Base-by-base conservation (phyloP, 225 moss, liverwort and hornwort species). In the Anthoceros angustus region DNA sequence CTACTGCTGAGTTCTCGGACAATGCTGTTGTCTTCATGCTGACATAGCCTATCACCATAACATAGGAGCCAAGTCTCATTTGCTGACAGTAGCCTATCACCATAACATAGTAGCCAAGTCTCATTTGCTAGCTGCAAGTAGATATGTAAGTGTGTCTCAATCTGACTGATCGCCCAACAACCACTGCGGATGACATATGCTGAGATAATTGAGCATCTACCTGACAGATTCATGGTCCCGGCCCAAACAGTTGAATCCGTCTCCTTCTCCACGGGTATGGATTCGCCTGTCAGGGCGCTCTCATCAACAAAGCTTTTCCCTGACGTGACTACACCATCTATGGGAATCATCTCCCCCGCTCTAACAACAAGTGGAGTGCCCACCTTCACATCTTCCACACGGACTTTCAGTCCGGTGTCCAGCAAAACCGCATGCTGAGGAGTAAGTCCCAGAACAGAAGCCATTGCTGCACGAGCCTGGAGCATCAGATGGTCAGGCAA, bases 281-380 rank as follows among this genome's bases (percentile, higher is more conserved):
- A 74, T 78, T 80, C 80, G n/a, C 80, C 74, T 6, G 80, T 80
- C 72, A 84, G 73, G 68, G 78, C 80, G 66, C 80, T 84, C 72
- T 84, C 66, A 15, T 84, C 76, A 14, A 84, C 69, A 62, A 25
- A 69, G 62, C 80, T 77, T 72, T 76, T 84, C 39, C 72, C 78
- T 0, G 69, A 70, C 39, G 62, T 69, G 10, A 84, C 72, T 11
- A 9, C 72, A 0, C 83, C 83, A 66, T 84, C 80, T 10, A 80
- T 80, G 4, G 78, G 80, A 65, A 84, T 66, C 78, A 78, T 71
- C 71, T 84, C 76, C 67, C 83, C 74, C 45, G 71, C 80, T 62
- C 78, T 84, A 12, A 84, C 76, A 0, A 62, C 63, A 62, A 84
- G 49, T 0, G 72, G 41, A 1, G 80, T 84, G 61, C 78, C 78